A percentile compares a stretch with the other conserved stretches of the same genome.
Conservation (phyloP, 2,329 filamentous ascomycete genomes). For the Triangularia verruculosa region DNA sequence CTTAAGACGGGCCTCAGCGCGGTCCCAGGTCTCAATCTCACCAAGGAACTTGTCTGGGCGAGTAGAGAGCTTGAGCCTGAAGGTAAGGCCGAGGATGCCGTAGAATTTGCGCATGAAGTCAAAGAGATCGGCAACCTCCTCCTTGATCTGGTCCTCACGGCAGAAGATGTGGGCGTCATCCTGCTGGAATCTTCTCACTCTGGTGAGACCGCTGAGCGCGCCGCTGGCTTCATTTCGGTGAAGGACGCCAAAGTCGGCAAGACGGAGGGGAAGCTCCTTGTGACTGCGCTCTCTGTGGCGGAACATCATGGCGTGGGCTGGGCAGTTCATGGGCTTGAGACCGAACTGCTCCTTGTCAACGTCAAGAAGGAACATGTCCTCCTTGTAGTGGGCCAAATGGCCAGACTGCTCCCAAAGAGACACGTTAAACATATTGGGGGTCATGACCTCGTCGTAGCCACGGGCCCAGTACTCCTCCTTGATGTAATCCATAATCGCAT, state of each 20-base stretch:
- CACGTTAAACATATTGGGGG: constrained; percentile 94
- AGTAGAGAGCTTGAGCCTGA: constrained; percentile 93
- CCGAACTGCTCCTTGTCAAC: constrained; percentile 75
- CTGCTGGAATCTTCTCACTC: constrained; percentile 91
- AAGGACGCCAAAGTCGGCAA: constrained; percentile 93
- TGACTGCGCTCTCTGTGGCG: constrained; percentile 65
- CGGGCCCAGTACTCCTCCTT: constrained; percentile 88
- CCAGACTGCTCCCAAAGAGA: constrained; percentile 92
- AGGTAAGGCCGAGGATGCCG: constrained; percentile 80
- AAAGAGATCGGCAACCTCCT: constrained; percentile 79
- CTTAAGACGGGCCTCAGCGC: constrained; percentile 77
- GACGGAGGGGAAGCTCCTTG: constrained; percentile 82
- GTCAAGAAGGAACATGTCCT: constrained; percentile 80
- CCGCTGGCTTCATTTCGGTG: constrained; percentile 96
- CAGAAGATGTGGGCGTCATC: constrained; percentile 98
- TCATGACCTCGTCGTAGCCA: constrained; percentile 91
- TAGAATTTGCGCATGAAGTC: constrained; percentile 77
- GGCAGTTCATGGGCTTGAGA: constrained; percentile 98
- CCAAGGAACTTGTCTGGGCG: constrained; percentile 86
- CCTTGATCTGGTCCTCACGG: constrained; percentile 68
- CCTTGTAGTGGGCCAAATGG: constrained; percentile 90
- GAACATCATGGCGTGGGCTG: constrained; percentile 39
- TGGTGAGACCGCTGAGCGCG: constrained; percentile 83
- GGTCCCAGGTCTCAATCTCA: constrained; percentile 81
- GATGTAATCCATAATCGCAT: constrained; percentile 77